A percentile compares a stretch with the other conserved stretches of the same genome.
Conservation (phyloP, 805 yeast species). For the Zygoascus flipseniorum region DNA sequence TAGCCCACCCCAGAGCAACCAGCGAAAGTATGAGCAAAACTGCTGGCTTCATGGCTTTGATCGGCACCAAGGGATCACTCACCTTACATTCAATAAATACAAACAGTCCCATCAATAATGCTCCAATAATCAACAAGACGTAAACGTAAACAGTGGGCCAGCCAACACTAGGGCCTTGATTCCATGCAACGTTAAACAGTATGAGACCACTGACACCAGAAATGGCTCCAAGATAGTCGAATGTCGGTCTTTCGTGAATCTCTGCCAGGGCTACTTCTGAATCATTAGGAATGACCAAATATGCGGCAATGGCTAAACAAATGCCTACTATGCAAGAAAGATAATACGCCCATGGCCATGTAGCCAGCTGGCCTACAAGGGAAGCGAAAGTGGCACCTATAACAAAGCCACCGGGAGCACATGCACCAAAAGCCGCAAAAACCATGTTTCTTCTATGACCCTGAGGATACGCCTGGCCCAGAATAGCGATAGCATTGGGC, state of each 20-base stretch:
- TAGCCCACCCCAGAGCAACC: constrained; percentile 64
- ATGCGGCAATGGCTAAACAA: constrained; percentile 27
- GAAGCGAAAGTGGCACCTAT: constrained; percentile 48
- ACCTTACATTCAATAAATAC: constrained; percentile 39
- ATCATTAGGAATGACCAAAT: constrained; percentile 33
- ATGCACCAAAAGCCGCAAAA: constrained; percentile 50
- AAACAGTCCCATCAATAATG: constrained; percentile 37
- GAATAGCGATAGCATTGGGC: constrained; percentile 53
- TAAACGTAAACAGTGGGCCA: constrained; percentile 56
- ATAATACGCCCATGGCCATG: constrained; percentile 61
- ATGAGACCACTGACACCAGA: constrained; percentile 54
- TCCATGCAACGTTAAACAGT: constrained; percentile 60
- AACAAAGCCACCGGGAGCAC: constrained; percentile 56
- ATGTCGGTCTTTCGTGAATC: constrained; percentile 12
- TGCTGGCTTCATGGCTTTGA: constrained; percentile 36
- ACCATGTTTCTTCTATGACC: constrained; percentile 46
- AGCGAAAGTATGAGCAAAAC: constrained; percentile 42
- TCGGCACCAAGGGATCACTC: constrained; percentile 48
- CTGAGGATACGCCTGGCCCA: constrained; percentile 35
- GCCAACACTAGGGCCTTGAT: constrained; percentile 66
- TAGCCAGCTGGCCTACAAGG: constrained; percentile 34
- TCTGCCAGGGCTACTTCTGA: neutral
- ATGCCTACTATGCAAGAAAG: constrained; percentile 35
- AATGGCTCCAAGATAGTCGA: constrained; percentile 47
- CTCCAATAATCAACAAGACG: constrained; percentile 45